Evolutionary conservation across 305 asterid species (phyloP).

Genomic region (Fraxinus nigra): DNA sequence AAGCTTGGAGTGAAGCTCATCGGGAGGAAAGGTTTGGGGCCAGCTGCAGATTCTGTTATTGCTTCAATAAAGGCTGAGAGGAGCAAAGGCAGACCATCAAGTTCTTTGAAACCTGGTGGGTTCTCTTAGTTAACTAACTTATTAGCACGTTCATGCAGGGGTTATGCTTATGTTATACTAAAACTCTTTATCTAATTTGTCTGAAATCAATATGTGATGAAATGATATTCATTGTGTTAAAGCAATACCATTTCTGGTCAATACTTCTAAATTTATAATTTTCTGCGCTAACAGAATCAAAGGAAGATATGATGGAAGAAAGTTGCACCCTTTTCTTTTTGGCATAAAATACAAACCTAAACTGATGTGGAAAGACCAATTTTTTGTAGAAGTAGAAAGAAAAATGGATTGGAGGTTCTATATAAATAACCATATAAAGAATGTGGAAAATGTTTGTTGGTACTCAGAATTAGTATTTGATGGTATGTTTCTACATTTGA

Average conservation of each 20-base stretch:
- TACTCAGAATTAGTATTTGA: not conserved
- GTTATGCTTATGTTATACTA: not conserved
- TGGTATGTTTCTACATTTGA: not conserved
- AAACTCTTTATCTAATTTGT: conserved; percentile 11
- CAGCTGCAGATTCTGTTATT: conserved; percentile 77
- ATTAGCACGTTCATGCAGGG: not conserved
- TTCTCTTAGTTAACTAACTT: conserved; percentile 23
- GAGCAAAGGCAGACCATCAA: conserved; percentile 56
- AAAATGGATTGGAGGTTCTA: not conserved
- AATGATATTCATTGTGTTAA: not conserved
- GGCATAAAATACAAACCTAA: not conserved
- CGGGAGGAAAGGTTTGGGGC: conserved; percentile 94
- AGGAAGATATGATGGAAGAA: not conserved
- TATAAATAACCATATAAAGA: not conserved
- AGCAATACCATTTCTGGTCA: not conserved
- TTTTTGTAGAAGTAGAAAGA: not conserved
- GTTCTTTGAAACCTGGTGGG: conserved; percentile 63
- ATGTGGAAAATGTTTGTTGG: not conserved
- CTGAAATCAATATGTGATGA: conserved; percentile 13
- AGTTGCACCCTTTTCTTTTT: not conserved
- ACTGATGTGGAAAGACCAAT: not conserved
- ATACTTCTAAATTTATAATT: not conserved
- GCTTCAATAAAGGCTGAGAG: conserved; percentile 79
- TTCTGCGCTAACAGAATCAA: not conserved
- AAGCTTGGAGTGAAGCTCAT: conserved; percentile 77